Percentiles rank a stretch among this genome's conserved stretches.
Conservation (phyloP, 192 early-diverging fungal species). For the Backusella luteola region DNA sequence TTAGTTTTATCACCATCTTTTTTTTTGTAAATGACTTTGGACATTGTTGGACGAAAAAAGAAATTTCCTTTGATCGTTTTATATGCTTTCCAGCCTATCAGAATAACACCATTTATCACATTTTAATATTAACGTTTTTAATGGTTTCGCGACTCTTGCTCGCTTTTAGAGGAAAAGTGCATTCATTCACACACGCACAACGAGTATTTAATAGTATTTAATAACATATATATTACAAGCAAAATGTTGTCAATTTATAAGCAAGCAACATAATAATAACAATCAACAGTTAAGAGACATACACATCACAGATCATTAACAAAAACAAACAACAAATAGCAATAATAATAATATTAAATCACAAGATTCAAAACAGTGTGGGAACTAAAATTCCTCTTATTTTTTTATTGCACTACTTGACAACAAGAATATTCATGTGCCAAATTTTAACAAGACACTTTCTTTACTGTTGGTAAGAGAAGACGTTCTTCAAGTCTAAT, state of each 20-base stretch:
- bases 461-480: slow-evolving; percentile 70
- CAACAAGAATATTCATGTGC: background rate
- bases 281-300: background rate
- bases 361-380: slow-evolving; percentile 3
- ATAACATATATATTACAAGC: no score
- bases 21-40: background rate
- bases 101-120: background rate
- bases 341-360: background rate
- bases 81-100: background rate
- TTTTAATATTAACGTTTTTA: background rate
- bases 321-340: background rate
- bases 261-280: no score
- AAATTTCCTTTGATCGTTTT: background rate
- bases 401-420: background rate
- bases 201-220: no score
- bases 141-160: no score
- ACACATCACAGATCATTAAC: background rate
- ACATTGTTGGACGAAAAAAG: background rate
- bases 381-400: background rate
- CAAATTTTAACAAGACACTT: background rate
- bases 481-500: slow-evolving; percentile 71
- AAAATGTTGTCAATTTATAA: no score
- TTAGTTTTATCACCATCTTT: background rate
- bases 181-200: no score
- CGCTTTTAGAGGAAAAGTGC: no score